These are phyloP conservation scores for Penicillium verhagenii DNA, from an alignment of 495 filamentous ascomycete species.

Conservation along the genomic window DNA sequence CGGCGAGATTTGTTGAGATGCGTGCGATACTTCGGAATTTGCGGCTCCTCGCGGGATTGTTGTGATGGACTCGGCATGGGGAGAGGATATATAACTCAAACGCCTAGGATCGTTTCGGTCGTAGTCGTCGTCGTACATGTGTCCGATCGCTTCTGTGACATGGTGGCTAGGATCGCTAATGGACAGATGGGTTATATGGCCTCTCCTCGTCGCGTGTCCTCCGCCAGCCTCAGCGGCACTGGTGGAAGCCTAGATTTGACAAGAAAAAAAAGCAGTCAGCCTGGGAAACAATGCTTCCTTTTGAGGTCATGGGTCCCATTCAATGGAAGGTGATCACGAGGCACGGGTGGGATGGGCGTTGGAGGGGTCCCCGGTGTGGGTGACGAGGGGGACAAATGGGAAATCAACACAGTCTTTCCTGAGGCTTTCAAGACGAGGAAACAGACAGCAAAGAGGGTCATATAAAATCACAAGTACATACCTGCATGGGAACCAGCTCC, in stretches of 20 bases:
- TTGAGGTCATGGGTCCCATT: neutral
- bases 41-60: slow-evolving; percentile 44
- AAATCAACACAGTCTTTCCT: neutral
- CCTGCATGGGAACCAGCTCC: slow-evolving; percentile 45
- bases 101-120: slow-evolving; percentile 60
- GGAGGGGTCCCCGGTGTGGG: slow-evolving; percentile 1
- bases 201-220: slow-evolving; percentile 55
- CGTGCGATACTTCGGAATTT: slow-evolving; percentile 44
- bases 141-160: slow-evolving; percentile 96
- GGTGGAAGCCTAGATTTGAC: slow-evolving; percentile 49
- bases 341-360: neutral
- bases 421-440: neutral
- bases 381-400: neutral
- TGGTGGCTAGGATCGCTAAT: slow-evolving; percentile 87
- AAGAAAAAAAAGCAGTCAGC: slow-evolving; percentile 9
- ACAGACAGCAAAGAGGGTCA: neutral
- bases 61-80: slow-evolving; percentile 47
- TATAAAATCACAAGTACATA: slow-evolving; percentile 25
- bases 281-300: slow-evolving; percentile 1
- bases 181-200: slow-evolving; percentile 65
- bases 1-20: slow-evolving; percentile 31
- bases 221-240: slow-evolving; percentile 53
- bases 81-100: slow-evolving; percentile 62
- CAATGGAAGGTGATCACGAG: neutral
- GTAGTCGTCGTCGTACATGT: slow-evolving; percentile 89